A percentile compares a stretch with the other conserved stretches of the same genome.
Conservation (phyloP, 2,329 filamentous ascomycete species). For the Arthrobotrys musiformis region DNA sequence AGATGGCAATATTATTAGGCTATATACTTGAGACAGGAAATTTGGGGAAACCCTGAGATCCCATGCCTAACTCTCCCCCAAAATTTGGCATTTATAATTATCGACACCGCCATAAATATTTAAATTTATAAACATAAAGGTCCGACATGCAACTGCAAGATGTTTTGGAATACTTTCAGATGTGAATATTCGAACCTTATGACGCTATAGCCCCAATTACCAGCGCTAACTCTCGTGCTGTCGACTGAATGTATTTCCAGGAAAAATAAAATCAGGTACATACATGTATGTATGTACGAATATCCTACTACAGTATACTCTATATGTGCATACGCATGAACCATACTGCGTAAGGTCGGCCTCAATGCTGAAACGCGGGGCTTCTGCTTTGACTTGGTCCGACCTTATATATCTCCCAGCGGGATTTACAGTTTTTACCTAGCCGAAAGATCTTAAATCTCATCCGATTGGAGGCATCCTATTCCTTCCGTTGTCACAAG, state of each 20-base stretch:
- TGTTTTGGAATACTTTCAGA: neutral
- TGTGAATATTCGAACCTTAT: neutral
- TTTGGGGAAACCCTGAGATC: neutral
- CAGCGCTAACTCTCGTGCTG: neutral
- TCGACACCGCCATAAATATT: too few relatives aligned
- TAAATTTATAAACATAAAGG: too few relatives aligned
- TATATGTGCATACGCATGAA: neutral
- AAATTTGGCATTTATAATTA: too few relatives aligned
- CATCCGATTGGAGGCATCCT: constrained; percentile 44
- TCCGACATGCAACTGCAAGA: neutral
- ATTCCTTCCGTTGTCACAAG: neutral
- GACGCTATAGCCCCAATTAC: neutral
- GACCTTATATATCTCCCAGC: neutral
- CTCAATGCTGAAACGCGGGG: constrained; percentile 30
- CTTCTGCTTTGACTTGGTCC: constrained; percentile 27
- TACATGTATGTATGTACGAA: too few relatives aligned
- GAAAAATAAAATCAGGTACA: neutral
- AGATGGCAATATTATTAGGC: constrained; percentile 4
- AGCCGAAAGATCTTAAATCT: constrained; percentile 15
- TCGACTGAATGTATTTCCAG: neutral
- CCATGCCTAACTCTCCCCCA: neutral
- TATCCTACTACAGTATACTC: too few relatives aligned
- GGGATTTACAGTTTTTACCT: neutral
- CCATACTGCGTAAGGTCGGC: neutral
- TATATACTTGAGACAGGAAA: neutral